phyloP scores from a whole-genome alignment of 306 rosid genomes.

The Castanopsis chinensis region DNA sequence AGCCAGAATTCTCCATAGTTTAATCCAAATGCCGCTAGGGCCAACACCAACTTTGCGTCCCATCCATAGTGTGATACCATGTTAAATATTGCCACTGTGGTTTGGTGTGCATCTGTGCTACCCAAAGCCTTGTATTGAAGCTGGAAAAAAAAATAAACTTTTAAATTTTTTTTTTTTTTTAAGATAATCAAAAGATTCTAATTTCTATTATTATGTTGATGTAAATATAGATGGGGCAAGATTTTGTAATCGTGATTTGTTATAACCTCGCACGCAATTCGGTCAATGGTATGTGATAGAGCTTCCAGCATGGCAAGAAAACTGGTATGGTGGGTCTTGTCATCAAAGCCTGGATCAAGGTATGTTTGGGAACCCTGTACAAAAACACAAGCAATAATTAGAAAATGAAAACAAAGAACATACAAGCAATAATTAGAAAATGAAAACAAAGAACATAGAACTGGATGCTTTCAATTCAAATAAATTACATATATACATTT shows the following conservation, averaged over 20 bases:
- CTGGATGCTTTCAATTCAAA: neutral
- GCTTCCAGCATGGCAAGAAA: conserved; percentile 39
- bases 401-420: neutral
- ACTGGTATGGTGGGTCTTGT: conserved; percentile 25
- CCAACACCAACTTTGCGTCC: conserved; percentile 52
- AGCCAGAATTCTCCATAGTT: conserved; percentile 49
- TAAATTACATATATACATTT: neutral
- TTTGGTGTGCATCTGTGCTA: conserved; percentile 45
- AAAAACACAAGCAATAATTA: conserved; percentile 1
- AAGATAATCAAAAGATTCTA: too few species aligned
- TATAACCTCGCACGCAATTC: conserved; percentile 54
- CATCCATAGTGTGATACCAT: conserved; percentile 40
- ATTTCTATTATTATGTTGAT: too few species aligned
- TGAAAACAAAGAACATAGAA: neutral
- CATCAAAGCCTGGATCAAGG: conserved; percentile 33
- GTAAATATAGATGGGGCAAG: neutral
- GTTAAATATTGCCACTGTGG: conserved; percentile 38
- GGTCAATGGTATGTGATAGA: conserved; percentile 46
- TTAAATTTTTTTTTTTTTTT: too few species aligned
- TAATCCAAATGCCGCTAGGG: conserved; percentile 44
- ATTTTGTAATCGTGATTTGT: neutral
- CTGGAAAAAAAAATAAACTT: conserved; percentile 19
- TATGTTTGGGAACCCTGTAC: conserved; percentile 31
- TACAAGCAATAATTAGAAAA: neutral
- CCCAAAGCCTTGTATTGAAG: conserved; percentile 37